phyloP scores from a whole-genome alignment of 495 filamentous ascomycete genomes.

The Penicillium pancosmium region DNA sequence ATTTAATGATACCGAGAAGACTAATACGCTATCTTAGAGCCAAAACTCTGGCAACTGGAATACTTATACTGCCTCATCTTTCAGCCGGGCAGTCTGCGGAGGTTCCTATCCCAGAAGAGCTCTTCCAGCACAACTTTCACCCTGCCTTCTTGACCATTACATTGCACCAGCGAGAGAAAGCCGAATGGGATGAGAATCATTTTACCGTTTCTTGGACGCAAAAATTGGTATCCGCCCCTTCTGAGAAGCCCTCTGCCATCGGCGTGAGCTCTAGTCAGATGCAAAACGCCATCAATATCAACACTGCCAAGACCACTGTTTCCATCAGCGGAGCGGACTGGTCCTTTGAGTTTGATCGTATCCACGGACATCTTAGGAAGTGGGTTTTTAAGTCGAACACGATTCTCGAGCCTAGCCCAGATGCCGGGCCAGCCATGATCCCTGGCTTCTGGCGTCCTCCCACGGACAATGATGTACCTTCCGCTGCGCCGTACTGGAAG shows the following conservation, averaged over 20 bases:
- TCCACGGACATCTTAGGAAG: conserved; percentile 15
- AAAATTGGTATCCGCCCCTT: not conserved
- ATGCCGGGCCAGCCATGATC: conserved; percentile 20
- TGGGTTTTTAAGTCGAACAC: conserved; percentile 12
- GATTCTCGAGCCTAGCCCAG: conserved; percentile 12
- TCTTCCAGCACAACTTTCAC: conserved; percentile 4
- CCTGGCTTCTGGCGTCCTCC: conserved; percentile 49
- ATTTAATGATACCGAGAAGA: not conserved
- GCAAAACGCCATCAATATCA: not conserved
- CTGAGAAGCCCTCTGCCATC: not conserved
- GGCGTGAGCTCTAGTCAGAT: not conserved
- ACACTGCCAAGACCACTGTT: conserved; percentile 7
- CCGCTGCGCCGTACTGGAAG: conserved; percentile 41
- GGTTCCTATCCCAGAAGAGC: conserved; percentile 18
- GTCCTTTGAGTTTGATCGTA: conserved; percentile 20
- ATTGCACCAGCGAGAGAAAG: conserved; percentile 5
- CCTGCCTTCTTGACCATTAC: conserved; percentile 11
- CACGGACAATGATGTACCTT: conserved; percentile 66
- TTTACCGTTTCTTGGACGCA: conserved; percentile 8
- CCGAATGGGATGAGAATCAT: not conserved
- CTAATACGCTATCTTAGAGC: conserved; percentile 1
- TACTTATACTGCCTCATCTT: conserved; percentile 24
- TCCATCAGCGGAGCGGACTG: not conserved
- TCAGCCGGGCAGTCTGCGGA: conserved; percentile 18
- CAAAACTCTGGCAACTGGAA: conserved; percentile 37